Percentiles rank a stretch among this genome's conserved stretches.
phyloP scores from a whole-genome alignment of 768 basidiomycete species.

The Termitomyces bulborhizus region DNA sequence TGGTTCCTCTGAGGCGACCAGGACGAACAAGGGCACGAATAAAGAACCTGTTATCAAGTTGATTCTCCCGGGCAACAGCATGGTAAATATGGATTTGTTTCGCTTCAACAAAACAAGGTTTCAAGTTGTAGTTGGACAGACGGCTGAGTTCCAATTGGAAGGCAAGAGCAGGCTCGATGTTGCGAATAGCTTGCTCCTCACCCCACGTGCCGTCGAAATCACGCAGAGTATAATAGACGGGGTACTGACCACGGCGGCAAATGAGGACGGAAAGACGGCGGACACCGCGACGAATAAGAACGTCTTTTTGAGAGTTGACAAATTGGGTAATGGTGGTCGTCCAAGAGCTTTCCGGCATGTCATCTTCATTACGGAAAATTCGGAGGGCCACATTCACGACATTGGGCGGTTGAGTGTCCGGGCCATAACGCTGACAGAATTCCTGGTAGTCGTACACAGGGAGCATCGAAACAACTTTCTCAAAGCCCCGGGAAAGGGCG shows the following conservation, averaged over 20 bases:
- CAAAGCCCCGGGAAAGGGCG: slow-evolving; percentile 67
- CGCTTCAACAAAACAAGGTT: slow-evolving; percentile 93
- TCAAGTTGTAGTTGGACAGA: slow-evolving; percentile 93
- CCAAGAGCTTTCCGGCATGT: slow-evolving; percentile 73
- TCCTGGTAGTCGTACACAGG: slow-evolving; percentile 71
- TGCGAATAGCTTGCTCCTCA: slow-evolving; percentile 95
- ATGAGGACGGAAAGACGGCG: slow-evolving; percentile 90
- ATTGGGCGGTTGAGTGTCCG: slow-evolving; percentile 73
- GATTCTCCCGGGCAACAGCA: slow-evolving; percentile 91
- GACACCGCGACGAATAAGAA: slow-evolving; percentile 71
- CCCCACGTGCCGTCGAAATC: slow-evolving; percentile 69
- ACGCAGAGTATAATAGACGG: slow-evolving; percentile 90
- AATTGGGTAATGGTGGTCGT: slow-evolving; percentile 65
- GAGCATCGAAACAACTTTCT: slow-evolving; percentile 64
- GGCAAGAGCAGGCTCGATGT: slow-evolving; percentile 96
- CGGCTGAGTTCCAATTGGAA: slow-evolving; percentile 97
- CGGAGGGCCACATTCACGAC: slow-evolving; percentile 93
- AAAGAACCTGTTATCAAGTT: slow-evolving; percentile 98
- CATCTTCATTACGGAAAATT: slow-evolving; percentile 75
- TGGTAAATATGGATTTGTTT: slow-evolving; percentile 99
- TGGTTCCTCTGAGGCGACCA: slow-evolving; percentile 84
- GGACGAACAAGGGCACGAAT: slow-evolving; percentile 95
- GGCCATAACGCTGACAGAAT: slow-evolving; percentile 70
- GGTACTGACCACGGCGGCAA: slow-evolving; percentile 88
- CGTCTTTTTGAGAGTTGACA: slow-evolving; percentile 57